A percentile compares a stretch with the other conserved stretches of the same genome.
phyloP scores from a whole-genome alignment of 176 grass and related monocot species.

The Phragmites australis region DNA sequence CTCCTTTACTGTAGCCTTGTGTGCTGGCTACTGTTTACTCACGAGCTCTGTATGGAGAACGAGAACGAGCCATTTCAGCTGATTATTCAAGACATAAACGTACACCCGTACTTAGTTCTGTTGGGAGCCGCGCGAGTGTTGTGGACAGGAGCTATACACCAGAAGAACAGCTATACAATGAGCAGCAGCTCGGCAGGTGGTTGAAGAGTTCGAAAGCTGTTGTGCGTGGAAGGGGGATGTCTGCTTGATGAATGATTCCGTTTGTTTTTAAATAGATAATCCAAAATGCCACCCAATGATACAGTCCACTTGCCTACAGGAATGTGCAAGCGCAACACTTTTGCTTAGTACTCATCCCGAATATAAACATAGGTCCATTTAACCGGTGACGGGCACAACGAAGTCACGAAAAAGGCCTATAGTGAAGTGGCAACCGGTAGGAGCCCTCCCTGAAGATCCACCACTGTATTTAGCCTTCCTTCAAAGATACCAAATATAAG shows the following conservation, averaged over 20 bases:
- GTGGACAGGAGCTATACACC: neutral
- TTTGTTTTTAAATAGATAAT: neutral
- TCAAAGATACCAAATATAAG: too few relatives aligned
- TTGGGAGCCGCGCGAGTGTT: neutral
- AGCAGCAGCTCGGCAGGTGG: too few relatives aligned
- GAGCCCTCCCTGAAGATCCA: too few relatives aligned
- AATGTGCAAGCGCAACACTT: neutral
- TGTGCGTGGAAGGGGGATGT: neutral
- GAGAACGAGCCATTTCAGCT: neutral
- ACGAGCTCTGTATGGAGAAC: neutral
- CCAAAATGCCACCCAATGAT: neutral
- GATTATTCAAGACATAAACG: neutral
- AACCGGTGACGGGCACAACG: too few relatives aligned
- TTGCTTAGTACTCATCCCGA: too few relatives aligned
- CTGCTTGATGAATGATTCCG: neutral
- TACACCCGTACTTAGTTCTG: neutral
- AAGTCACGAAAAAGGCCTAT: too few relatives aligned
- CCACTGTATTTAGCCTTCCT: too few relatives aligned
- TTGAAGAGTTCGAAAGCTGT: neutral
- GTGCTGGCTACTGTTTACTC: neutral
- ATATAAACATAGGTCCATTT: too few relatives aligned
- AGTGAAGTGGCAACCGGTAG: too few relatives aligned
- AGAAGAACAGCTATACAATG: neutral
- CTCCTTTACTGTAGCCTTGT: neutral
- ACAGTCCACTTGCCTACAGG: neutral